Conservation (phyloP, 495 filamentous ascomycete genomes). For the Aspergillus nidulans region DNA sequence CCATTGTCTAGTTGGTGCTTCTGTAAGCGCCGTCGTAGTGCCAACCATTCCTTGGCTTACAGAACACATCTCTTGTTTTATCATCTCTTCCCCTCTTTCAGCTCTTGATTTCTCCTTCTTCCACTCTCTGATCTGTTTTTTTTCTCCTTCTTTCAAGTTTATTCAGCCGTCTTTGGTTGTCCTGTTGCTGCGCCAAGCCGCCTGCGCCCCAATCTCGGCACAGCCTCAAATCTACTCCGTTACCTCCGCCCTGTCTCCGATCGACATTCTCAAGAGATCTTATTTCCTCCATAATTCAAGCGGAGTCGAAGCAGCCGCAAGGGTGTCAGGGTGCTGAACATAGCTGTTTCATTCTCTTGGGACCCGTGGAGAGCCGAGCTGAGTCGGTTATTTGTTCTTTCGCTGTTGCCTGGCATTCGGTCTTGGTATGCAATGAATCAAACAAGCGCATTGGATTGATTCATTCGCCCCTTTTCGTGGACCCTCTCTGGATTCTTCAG, state of each 20-base stretch:
- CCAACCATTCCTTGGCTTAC: not conserved
- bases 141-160: not conserved
- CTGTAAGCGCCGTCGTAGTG: not conserved
- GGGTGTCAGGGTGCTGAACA: conserved; percentile 2
- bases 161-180: not conserved
- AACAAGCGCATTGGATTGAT: not conserved
- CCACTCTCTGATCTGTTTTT: not conserved
- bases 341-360: not conserved
- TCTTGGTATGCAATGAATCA: conserved; percentile 8
- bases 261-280: not conserved
- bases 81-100: not conserved
- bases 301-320: not conserved
- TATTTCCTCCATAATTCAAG: not conserved
- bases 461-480: conserved; percentile 5
- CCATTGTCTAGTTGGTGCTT: not conserved
- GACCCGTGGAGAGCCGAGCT: not conserved
- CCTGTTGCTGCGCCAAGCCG: conserved; percentile 17
- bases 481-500: not conserved
- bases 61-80: not conserved
- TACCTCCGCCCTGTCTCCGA: not conserved
- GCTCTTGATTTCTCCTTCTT: not conserved
- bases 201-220: conserved; percentile 17
- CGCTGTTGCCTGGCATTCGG: conserved; percentile 3
- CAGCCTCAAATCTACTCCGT: not conserved
- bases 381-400: conserved; percentile 1